phyloP scores from a whole-genome alignment of 768 basidiomycete genomes.

The Calocybe gangraenosa region DNA sequence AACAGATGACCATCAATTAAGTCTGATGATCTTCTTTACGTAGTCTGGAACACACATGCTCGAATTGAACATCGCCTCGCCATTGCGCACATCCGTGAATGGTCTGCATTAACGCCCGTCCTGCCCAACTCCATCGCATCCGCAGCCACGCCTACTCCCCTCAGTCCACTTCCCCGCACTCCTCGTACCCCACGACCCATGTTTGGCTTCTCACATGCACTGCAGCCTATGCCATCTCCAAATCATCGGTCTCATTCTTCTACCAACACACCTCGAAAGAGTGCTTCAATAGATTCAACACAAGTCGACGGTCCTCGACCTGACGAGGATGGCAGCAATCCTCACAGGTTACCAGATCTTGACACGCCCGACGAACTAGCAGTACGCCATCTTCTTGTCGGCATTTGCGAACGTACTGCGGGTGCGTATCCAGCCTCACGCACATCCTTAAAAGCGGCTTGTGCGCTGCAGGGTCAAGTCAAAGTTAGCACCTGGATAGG shows the following conservation, averaged over 20 bases:
- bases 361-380: slow-evolving; percentile 72
- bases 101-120: slow-evolving; percentile 44
- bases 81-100: slow-evolving; percentile 53
- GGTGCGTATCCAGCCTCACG: slow-evolving; percentile 42
- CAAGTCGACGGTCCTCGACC: background rate
- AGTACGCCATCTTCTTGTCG: slow-evolving; percentile 63
- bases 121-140: slow-evolving; percentile 7
- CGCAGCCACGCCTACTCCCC: slow-evolving; percentile 3
- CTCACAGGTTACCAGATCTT: slow-evolving; percentile 31
- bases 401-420: slow-evolving; percentile 58
- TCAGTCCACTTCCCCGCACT: background rate
- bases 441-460: slow-evolving; percentile 48
- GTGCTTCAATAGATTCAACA: slow-evolving; percentile 4
- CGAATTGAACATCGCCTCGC: slow-evolving; percentile 53
- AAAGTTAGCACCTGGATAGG: slow-evolving; percentile 65
- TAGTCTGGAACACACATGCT: slow-evolving; percentile 80
- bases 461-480: slow-evolving; percentile 32
- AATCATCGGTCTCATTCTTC: background rate
- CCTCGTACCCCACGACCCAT: slow-evolving; percentile 4
- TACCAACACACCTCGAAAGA: background rate
- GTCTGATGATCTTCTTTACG: background rate
- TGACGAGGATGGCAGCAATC: slow-evolving; percentile 3
- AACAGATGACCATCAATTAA: background rate
- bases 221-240: slow-evolving; percentile 11
- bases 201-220: slow-evolving; percentile 14